Percentiles rank a stretch among this genome's conserved stretches.
These are phyloP conservation scores for Trichoderma sp. DNA, from an alignment of 2,329 filamentous ascomycete species.

Conservation along the genomic window DNA sequence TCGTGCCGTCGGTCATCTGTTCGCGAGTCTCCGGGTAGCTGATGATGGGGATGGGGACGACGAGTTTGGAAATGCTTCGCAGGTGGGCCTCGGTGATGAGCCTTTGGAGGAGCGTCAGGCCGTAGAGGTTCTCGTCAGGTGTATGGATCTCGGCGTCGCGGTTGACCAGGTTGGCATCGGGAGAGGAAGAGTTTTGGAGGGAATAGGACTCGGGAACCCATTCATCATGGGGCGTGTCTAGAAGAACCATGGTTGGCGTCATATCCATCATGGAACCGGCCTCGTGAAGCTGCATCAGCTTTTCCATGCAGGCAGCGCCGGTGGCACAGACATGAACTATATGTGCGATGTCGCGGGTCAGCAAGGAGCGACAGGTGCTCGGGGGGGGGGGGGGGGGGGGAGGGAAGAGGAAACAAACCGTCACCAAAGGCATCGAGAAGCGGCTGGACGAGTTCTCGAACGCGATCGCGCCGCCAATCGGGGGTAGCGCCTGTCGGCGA, in stretches of 20 bases:
- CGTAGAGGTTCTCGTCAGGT: slow-evolving; percentile 51
- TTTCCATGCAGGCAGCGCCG: slow-evolving; percentile 52
- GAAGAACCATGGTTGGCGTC: slow-evolving; percentile 55
- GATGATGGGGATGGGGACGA: slow-evolving; percentile 56
- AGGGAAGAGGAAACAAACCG: slow-evolving; percentile 37
- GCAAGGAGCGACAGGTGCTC: slow-evolving; percentile 13
- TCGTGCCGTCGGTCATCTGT: slow-evolving; percentile 38
- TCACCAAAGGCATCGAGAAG: slow-evolving; percentile 54
- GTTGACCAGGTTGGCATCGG: slow-evolving; percentile 38
- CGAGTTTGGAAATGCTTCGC: slow-evolving; percentile 53
- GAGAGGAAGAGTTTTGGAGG: slow-evolving; percentile 42
- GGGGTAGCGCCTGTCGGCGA: slow-evolving; percentile 23
- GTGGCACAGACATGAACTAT: slow-evolving; percentile 54
- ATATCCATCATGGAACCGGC: slow-evolving; percentile 46
- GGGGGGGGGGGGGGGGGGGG: not conserved
- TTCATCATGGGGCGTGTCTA: slow-evolving; percentile 55
- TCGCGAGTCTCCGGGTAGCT: slow-evolving; percentile 31
- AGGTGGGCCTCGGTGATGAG: slow-evolving; percentile 57
- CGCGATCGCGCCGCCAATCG: slow-evolving; percentile 38
- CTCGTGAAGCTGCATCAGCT: slow-evolving; percentile 52
- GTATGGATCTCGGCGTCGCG: slow-evolving; percentile 40
- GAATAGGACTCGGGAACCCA: slow-evolving; percentile 35
- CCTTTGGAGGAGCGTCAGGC: slow-evolving; percentile 52
- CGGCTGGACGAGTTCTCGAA: slow-evolving; percentile 46
- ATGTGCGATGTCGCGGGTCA: slow-evolving; percentile 23